Evolutionary conservation across 176 grass and related monocot genomes (phyloP).

Genomic region (Paspalum notatum): DNA sequence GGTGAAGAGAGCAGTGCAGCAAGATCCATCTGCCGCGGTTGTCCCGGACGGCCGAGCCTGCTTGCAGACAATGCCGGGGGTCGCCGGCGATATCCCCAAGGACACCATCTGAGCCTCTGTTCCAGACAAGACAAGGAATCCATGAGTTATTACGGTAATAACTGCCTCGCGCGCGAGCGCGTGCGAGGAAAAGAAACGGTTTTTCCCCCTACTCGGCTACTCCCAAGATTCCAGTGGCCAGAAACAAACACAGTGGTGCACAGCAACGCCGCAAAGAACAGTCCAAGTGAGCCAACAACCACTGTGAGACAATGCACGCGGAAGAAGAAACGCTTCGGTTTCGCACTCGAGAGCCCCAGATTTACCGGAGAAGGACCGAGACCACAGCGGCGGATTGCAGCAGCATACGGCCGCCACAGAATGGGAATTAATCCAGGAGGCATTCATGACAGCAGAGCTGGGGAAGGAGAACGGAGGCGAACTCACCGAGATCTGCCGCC

Average conservation of each 20-base stretch:
- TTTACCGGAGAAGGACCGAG: neutral
- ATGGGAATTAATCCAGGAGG: neutral
- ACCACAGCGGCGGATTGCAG: neutral
- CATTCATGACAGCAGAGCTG: too few relatives aligned
- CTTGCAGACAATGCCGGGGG: slow-evolving; percentile 27
- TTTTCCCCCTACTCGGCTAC: neutral
- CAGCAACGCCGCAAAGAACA: neutral
- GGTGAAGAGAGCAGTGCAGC: neutral
- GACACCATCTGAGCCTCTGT: neutral
- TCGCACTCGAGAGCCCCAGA: neutral
- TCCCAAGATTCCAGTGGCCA: neutral
- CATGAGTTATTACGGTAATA: slow-evolving; percentile 4
- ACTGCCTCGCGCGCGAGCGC: neutral
- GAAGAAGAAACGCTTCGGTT: neutral
- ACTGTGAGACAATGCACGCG: neutral
- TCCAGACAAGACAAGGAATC: neutral
- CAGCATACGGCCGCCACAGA: neutral
- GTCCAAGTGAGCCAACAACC: neutral
- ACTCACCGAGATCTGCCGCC: slow-evolving; percentile 24
- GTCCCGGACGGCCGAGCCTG: neutral
- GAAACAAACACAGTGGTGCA: neutral
- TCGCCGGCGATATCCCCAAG: slow-evolving; percentile 31
- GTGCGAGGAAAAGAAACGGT: neutral
- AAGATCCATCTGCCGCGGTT: neutral
- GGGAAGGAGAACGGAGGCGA: neutral